A percentile compares a stretch with the other conserved stretches of the same genome.
Conservation (phyloP, 2,329 filamentous ascomycete genomes). For the Zasmidium angulare region DNA sequence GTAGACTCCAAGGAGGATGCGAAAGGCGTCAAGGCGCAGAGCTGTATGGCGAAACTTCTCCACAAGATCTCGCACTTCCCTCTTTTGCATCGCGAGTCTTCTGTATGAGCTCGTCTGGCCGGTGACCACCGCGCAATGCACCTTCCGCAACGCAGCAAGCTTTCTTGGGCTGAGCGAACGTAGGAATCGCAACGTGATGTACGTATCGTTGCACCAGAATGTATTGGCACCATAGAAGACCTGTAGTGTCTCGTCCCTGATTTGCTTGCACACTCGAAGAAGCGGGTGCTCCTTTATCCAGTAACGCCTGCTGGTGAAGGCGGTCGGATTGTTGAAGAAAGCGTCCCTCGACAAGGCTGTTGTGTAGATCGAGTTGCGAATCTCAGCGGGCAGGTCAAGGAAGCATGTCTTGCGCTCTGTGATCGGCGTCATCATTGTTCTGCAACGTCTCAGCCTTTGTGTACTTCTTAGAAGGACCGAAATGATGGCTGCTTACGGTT, state of each 20-base stretch:
- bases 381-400: constrained; percentile 14
- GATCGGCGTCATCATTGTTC: not conserved
- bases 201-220: not conserved
- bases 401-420: constrained; percentile 7
- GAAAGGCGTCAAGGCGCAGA: too few species aligned
- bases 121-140: not conserved
- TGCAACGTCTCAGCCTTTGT: too few species aligned
- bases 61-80: too few species aligned
- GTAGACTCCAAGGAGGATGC: too few species aligned
- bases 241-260: not conserved
- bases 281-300: not conserved
- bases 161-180: not conserved
- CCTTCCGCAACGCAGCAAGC: not conserved
- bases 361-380: constrained; percentile 17
- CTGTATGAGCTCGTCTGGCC: too few species aligned
- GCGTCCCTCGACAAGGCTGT: constrained; percentile 7
- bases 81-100: too few species aligned
- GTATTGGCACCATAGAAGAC: not conserved
- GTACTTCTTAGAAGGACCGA: too few species aligned
- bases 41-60: too few species aligned
- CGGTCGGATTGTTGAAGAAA: not conserved
- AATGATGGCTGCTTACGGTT: too few species aligned
- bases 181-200: not conserved
- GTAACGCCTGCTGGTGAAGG: not conserved
- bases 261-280: not conserved